Evolutionary conservation across 495 filamentous ascomycete species (phyloP).

Genomic region (Immersiella caudata): DNA sequence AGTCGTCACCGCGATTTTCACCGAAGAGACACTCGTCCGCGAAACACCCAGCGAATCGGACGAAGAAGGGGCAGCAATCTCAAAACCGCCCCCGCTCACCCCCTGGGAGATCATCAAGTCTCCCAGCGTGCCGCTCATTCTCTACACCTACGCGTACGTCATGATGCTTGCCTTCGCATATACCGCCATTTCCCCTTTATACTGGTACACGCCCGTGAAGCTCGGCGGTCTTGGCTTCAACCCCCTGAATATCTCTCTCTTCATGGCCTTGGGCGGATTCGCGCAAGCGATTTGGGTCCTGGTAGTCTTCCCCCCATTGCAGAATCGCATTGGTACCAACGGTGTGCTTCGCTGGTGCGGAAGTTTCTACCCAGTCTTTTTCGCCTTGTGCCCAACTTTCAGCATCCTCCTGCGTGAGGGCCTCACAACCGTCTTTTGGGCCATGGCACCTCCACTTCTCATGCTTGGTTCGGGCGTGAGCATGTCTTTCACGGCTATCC

Average conservation of each 20-base stretch:
- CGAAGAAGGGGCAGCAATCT: conserved; percentile 35
- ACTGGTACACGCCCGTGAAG: conserved; percentile 58
- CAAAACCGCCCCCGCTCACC: conserved; percentile 39
- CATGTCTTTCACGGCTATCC: conserved; percentile 69
- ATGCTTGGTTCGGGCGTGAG: conserved; percentile 60
- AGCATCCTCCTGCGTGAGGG: conserved; percentile 55
- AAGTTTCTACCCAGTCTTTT: conserved; percentile 60
- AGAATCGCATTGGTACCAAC: conserved; percentile 61
- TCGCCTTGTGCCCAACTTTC: conserved; percentile 51
- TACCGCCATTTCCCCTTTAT: conserved; percentile 65
- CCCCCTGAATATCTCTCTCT: conserved; percentile 59
- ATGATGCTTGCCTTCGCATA: conserved; percentile 66
- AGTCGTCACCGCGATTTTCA: conserved; percentile 49
- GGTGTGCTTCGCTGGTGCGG: conserved; percentile 59
- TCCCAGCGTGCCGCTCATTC: conserved; percentile 64
- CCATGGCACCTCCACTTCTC: conserved; percentile 44
- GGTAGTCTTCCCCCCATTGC: conserved; percentile 62
- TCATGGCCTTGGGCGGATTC: conserved; percentile 60
- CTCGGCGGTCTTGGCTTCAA: conserved; percentile 66
- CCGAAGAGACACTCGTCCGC: conserved; percentile 57
- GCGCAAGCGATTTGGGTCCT: conserved; percentile 68
- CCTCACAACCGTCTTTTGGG: conserved; percentile 54
- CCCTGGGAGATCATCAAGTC: conserved; percentile 59
- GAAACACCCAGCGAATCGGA: conserved; percentile 14
- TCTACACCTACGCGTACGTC: conserved; percentile 61